phyloP scores from a whole-genome alignment of 495 filamentous ascomycete species.

The Penicillium diatomitis region DNA sequence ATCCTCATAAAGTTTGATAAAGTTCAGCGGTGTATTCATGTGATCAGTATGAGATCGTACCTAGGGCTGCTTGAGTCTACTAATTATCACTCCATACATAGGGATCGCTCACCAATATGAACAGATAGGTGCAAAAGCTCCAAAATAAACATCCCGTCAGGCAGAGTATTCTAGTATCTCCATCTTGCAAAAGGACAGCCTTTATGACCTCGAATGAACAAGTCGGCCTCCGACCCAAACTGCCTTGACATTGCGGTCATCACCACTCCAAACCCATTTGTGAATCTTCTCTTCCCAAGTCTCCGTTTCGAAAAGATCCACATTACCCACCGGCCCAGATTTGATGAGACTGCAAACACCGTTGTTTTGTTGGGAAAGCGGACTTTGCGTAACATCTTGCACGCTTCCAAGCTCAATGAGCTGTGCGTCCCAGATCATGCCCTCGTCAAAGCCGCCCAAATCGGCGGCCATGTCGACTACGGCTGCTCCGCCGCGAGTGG shows the following conservation, averaged over 20 bases:
- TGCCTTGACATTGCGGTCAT: conserved; percentile 71
- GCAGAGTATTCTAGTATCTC: no score
- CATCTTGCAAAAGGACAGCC: background rate
- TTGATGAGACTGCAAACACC: conserved; percentile 4
- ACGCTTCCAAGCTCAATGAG: conserved; percentile 52
- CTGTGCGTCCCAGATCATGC: conserved; percentile 88
- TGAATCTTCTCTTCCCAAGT: conserved; percentile 68
- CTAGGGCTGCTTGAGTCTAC: no score
- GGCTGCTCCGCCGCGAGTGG: conserved; percentile 69
- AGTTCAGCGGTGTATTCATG: no score
- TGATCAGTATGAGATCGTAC: no score
- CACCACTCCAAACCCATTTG: conserved; percentile 86
- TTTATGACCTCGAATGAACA: conserved; percentile 45
- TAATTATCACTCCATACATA: no score
- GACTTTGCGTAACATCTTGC: background rate
- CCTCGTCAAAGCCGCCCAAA: conserved; percentile 70
- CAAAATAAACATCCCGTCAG: background rate
- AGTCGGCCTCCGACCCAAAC: conserved; percentile 66
- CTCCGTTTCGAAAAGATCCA: conserved; percentile 84
- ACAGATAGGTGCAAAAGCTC: background rate
- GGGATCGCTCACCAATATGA: no score
- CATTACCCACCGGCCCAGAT: conserved; percentile 14
- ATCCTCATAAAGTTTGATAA: no score
- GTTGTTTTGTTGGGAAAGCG: background rate
- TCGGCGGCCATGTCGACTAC: conserved; percentile 60